These are phyloP conservation scores for Tuber aestivum DNA, from an alignment of 495 filamentous ascomycete genomes.

Conservation along the genomic window DNA sequence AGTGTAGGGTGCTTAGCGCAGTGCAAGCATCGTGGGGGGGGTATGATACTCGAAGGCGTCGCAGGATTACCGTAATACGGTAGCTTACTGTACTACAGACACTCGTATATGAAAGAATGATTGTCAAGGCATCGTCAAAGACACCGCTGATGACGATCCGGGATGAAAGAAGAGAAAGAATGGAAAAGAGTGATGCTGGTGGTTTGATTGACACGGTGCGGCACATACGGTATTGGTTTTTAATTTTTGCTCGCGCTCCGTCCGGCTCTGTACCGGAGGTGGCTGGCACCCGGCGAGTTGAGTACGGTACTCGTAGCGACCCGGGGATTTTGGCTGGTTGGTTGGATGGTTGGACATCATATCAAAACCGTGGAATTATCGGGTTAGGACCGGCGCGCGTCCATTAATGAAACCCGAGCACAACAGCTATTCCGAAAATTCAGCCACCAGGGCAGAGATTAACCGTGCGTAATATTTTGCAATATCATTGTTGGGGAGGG, in stretches of 20 bases:
- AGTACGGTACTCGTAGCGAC: too few species aligned
- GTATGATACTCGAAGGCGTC: background rate
- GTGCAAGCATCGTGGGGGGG: background rate
- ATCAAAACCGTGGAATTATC: background rate
- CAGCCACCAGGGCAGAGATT: background rate
- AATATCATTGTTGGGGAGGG: background rate
- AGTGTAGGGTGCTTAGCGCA: background rate
- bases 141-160: background rate
- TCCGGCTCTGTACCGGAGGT: too few species aligned
- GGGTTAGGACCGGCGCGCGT: background rate
- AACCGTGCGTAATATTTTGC: background rate
- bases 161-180: background rate
- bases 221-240: background rate
- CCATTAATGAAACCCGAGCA: background rate
- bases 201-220: background rate
- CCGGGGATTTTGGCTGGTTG: background rate
- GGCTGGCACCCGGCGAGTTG: too few species aligned
- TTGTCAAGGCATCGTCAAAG: background rate
- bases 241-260: background rate
- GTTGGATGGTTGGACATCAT: background rate
- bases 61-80: background rate
- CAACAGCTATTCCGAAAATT: background rate
- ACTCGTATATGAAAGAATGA: background rate
- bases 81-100: background rate
- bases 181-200: background rate